These are phyloP conservation scores for Colletotrichum destructivum DNA, from an alignment of 2,329 filamentous ascomycete genomes.

Conservation along the genomic window DNA sequence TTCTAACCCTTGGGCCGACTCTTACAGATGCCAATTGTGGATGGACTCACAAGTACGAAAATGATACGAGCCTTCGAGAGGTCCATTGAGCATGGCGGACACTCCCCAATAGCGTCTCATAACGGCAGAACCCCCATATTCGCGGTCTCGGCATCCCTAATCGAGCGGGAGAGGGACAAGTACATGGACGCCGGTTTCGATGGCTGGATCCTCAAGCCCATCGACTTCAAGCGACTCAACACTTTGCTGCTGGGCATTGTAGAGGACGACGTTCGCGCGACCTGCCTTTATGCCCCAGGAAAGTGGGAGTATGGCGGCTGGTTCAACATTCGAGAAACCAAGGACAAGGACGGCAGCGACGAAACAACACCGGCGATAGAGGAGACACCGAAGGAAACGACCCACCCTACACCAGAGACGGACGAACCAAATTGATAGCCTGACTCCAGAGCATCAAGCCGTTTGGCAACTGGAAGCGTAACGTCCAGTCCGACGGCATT, in stretches of 20 bases:
- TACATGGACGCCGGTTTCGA: constrained; percentile 89
- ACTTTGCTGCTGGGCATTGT: constrained; percentile 79
- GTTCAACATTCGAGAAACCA: constrained; percentile 65
- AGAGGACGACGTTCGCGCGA: constrained; percentile 69
- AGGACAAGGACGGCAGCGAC: constrained; percentile 12
- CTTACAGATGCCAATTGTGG: constrained; percentile 89
- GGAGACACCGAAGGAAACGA: background rate
- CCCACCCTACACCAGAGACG: background rate
- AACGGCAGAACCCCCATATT: constrained; percentile 85
- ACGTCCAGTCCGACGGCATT: background rate
- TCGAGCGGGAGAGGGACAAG: constrained; percentile 76
- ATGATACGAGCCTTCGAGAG: constrained; percentile 85
- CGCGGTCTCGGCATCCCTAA: constrained; percentile 86
- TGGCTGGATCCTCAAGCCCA: constrained; percentile 91
- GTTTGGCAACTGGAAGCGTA: background rate
- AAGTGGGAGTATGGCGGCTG: constrained; percentile 90
- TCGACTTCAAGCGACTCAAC: constrained; percentile 83
- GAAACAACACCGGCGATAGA: background rate
- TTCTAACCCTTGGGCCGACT: background rate
- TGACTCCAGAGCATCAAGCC: background rate
- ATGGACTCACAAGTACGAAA: constrained; percentile 85
- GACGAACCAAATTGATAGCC: background rate
- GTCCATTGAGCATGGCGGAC: constrained; percentile 58
- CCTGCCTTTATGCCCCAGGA: constrained; percentile 79
- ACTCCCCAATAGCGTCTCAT: constrained; percentile 71